A percentile compares a stretch with the other conserved stretches of the same genome.
phyloP scores from a whole-genome alignment of 495 filamentous ascomycete species.

The Penicillium longicatenatum region DNA sequence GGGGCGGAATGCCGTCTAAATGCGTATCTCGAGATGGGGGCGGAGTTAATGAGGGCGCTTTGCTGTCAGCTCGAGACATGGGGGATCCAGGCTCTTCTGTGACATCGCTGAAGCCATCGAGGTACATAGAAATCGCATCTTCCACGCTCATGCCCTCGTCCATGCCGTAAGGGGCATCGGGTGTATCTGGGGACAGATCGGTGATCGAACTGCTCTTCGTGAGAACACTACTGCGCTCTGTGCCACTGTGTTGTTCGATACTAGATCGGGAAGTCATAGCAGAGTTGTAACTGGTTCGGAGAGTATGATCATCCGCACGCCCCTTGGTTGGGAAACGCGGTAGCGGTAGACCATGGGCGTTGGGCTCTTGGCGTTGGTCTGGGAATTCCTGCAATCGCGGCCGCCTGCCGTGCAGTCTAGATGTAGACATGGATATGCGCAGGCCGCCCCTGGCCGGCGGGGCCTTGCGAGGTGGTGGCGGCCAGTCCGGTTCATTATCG shows the following conservation, averaged over 20 bases:
- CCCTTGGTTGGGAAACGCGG: constrained; percentile 38
- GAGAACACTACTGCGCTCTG: constrained; percentile 78
- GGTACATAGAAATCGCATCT: constrained; percentile 93
- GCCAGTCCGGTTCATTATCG: constrained; percentile 32
- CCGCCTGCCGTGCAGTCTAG: constrained; percentile 32
- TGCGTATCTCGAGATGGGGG: constrained; percentile 33
- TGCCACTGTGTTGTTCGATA: constrained; percentile 65
- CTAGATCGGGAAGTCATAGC: constrained; percentile 69
- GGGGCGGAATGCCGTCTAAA: constrained; percentile 28
- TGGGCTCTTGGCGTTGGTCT: constrained; percentile 30
- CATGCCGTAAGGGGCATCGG: constrained; percentile 53
- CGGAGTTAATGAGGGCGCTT: constrained; percentile 34
- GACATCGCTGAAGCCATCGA: constrained; percentile 72
- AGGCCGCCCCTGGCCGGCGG: constrained; percentile 32
- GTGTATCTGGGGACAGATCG: constrained; percentile 60
- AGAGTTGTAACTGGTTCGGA: constrained; percentile 74
- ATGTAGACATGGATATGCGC: constrained; percentile 47
- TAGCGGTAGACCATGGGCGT: constrained; percentile 28
- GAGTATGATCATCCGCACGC: constrained; percentile 51
- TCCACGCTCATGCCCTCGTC: constrained; percentile 83
- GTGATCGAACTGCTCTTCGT: constrained; percentile 79
- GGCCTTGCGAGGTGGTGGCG: constrained; percentile 29
- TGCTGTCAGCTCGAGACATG: constrained; percentile 31
- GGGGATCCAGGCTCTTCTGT: constrained; percentile 46
- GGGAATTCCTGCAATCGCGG: constrained; percentile 32